Conservation (phyloP, 2,329 filamentous ascomycete genomes). For the Meredithiella fracta region DNA sequence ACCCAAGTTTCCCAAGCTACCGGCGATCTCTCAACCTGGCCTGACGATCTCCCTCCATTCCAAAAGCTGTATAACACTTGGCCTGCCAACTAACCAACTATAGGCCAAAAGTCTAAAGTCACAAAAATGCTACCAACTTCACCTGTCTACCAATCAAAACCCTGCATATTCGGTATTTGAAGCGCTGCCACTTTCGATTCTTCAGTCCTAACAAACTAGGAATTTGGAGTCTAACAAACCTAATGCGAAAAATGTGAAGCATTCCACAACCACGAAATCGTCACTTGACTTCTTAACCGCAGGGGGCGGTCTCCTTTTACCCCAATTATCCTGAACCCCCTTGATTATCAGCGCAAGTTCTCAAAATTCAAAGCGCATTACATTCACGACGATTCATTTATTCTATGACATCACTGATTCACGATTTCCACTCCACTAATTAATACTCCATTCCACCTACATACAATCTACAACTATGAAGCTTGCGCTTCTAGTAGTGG, state of each 20-base stretch:
- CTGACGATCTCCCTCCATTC: too few relatives aligned
- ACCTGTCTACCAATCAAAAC: not conserved
- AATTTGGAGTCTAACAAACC: not conserved
- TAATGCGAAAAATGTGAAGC: conserved; percentile 3
- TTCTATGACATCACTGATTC: not conserved
- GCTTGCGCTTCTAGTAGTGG: not conserved
- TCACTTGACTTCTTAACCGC: not conserved
- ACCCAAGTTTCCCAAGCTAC: too few relatives aligned
- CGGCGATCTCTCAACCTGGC: too few relatives aligned
- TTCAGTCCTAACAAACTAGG: conserved; percentile 6
- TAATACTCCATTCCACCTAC: not conserved
- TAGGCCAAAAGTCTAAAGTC: not conserved
- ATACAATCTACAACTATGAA: conserved; percentile 4
- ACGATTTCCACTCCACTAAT: not conserved
- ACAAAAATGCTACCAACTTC: not conserved
- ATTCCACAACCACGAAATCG: conserved; percentile 4
- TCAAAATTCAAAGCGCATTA: too few relatives aligned
- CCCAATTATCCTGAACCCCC: too few relatives aligned
- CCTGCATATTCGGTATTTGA: not conserved
- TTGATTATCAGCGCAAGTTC: too few relatives aligned
- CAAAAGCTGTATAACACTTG: not conserved
- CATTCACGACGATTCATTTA: too few relatives aligned
- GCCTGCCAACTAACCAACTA: not conserved
- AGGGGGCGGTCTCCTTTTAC: not conserved
- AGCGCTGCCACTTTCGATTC: not conserved